Evolutionary conservation across 176 grass and related monocot genomes (phyloP).

Genomic region (Carex cristatella): DNA sequence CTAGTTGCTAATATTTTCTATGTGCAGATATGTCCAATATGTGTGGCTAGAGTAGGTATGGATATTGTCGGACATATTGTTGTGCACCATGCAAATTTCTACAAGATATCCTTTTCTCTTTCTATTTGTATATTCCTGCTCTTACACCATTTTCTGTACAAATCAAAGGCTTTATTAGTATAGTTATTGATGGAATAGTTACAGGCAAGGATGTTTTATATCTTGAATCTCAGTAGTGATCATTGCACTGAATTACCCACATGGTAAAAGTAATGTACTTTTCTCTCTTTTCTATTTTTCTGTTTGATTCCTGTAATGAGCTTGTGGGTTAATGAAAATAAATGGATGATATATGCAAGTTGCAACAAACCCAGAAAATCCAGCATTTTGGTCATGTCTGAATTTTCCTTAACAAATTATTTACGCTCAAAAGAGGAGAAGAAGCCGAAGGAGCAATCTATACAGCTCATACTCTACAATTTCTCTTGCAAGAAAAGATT

Average conservation of each 20-base stretch:
- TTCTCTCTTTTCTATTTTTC: background rate
- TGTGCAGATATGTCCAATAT: background rate
- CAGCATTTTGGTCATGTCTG: background rate
- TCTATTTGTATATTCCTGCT: background rate
- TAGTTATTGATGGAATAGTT: background rate
- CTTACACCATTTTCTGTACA: background rate
- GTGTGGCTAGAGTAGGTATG: slow-evolving; percentile 16
- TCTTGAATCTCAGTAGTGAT: background rate
- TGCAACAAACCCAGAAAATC: background rate
- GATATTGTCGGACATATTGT: slow-evolving; percentile 28
- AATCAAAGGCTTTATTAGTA: background rate
- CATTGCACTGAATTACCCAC: background rate
- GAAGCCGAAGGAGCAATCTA: background rate
- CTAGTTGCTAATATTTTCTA: too few species aligned
- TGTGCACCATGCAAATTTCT: slow-evolving; percentile 29
- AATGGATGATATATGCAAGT: background rate
- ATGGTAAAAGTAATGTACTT: background rate
- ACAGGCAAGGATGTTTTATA: background rate
- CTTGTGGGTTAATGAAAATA: background rate
- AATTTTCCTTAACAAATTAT: slow-evolving; percentile 8
- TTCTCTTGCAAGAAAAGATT: slow-evolving; percentile 12
- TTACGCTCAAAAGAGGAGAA: slow-evolving; percentile 11
- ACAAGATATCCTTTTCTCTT: slow-evolving; percentile 33
- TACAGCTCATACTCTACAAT: slow-evolving; percentile 1
- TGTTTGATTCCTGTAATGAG: background rate